Evolutionary conservation across 345 rosid species (phyloP), one percentile per base, ranked within the genome.

Genomic region (Corymbia maculata): DNA sequence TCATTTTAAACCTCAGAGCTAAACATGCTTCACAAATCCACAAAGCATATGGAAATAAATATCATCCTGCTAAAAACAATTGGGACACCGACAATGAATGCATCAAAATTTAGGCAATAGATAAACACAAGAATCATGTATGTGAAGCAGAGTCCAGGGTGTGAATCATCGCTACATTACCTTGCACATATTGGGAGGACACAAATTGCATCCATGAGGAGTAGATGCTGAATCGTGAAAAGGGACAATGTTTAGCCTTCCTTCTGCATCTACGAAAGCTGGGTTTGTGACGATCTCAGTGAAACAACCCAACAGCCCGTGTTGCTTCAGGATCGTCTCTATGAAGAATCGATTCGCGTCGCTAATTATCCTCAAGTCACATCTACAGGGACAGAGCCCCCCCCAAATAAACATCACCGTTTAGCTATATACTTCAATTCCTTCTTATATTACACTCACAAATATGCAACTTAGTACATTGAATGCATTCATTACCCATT

Each of bases 281-380:
- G 95, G 97, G 86, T 96, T 95, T 4, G 99, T 95, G 91, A 87
- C 82, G 16, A 95, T 94, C 79, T 93, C 94, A 0, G 98, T 95
- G 88, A 97, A 97, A 92, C 93, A 94, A 85, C 90, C 94, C 91
- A 93, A 85, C 90, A 96, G 89, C 68, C 92, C 89, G 64, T 95
- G 95, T 87, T 94, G 93, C 51, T 95, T 96, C 92, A 96, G 86
- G 88, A 96, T 97, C 86, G 94, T 95, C 90, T 94, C 97, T 24
- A 97, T 95, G 91, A 95, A 97, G 90, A 95, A 95, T 32, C 89
- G 94, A 87, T 95, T 97, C 3, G 99, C 98, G 86, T 97, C 99
- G 86, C 98, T 96, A 89, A 96, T 89, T 85, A 96, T 93, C 92
- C 92, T 97, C 85, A 97, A 88, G 86, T 97, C 95, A 82, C 98